A percentile compares a stretch with the other conserved stretches of the same genome.
These are phyloP conservation scores for Rhododendron griersonianum DNA, from an alignment of 148 eudicot species.

Conservation along the genomic window DNA sequence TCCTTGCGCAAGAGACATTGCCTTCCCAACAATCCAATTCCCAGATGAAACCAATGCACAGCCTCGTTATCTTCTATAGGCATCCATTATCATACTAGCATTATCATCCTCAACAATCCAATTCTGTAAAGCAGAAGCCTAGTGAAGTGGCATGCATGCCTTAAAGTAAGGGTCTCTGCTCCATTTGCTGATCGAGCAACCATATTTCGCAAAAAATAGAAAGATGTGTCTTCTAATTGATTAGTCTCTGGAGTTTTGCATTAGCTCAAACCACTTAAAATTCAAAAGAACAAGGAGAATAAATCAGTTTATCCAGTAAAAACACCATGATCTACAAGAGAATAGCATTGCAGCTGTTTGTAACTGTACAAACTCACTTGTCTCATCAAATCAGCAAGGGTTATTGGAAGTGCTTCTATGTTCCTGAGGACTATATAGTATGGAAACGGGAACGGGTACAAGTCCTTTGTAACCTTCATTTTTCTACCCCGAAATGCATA, in stretches of 20 bases:
- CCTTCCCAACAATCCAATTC: too few relatives aligned
- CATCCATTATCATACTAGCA: too few relatives aligned
- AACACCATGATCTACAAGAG: not conserved
- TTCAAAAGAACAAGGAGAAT: not conserved
- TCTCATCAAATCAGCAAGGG: constrained; percentile 91
- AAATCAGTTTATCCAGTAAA: not conserved
- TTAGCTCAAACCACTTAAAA: constrained; percentile 92
- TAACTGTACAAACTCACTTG: constrained; percentile 47
- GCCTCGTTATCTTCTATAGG: too few relatives aligned
- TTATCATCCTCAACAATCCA: too few relatives aligned
- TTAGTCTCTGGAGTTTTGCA: constrained; percentile 64
- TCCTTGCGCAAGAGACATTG: too few relatives aligned
- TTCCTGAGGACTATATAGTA: constrained; percentile 76
- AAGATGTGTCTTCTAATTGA: not conserved
- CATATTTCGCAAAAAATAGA: not conserved
- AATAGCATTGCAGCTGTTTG: not conserved
- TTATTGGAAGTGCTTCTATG: constrained; percentile 86
- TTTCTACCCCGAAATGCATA: constrained; percentile 32
- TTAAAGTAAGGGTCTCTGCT: too few relatives aligned
- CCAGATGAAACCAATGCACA: too few relatives aligned
- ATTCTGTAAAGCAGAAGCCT: too few relatives aligned
- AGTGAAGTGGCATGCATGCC: too few relatives aligned
- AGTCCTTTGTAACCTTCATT: constrained; percentile 31
- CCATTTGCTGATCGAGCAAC: not conserved
- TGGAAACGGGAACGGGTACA: constrained; percentile 92